These are phyloP conservation scores for Spatholobus suberectus DNA, from an alignment of 306 rosid species.

Conservation along the genomic window DNA sequence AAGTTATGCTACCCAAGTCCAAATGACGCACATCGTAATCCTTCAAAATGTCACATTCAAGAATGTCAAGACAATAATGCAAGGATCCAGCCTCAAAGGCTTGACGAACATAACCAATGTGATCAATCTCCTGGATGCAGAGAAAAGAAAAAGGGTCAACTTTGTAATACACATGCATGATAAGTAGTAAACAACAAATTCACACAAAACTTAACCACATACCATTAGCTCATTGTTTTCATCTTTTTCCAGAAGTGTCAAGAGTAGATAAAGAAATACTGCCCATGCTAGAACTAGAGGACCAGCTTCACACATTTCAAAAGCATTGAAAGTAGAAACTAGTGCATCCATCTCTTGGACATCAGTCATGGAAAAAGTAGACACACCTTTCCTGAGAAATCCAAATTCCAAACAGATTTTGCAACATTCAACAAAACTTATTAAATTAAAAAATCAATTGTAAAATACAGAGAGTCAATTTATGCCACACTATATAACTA, in stretches of 20 bases:
- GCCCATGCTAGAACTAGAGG: slow-evolving; percentile 94
- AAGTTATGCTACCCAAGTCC: slow-evolving; percentile 33
- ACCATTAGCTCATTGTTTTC: slow-evolving; percentile 71
- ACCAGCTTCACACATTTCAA: slow-evolving; percentile 81
- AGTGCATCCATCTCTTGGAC: slow-evolving; percentile 88
- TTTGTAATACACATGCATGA: slow-evolving; percentile 16
- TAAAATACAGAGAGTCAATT: slow-evolving; percentile 3
- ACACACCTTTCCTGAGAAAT: slow-evolving; percentile 63
- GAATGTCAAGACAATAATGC: slow-evolving; percentile 71
- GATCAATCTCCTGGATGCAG: slow-evolving; percentile 85
- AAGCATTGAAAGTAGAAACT: slow-evolving; percentile 69
- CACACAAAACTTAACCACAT: slow-evolving; percentile 41
- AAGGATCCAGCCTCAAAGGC: slow-evolving; percentile 82
- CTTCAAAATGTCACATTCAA: slow-evolving; percentile 77
- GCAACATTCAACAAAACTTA: slow-evolving; percentile 28
- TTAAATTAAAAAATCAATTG: not conserved
- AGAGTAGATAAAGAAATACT: slow-evolving; percentile 78
- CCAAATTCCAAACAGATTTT: slow-evolving; percentile 34
- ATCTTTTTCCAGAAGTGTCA: slow-evolving; percentile 86
- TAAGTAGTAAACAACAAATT: slow-evolving; percentile 30
- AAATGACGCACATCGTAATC: slow-evolving; percentile 79
- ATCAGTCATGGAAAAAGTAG: slow-evolving; percentile 62
- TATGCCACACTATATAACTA: not conserved
- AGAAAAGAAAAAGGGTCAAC: slow-evolving; percentile 38
- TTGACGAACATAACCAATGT: slow-evolving; percentile 88